These are phyloP conservation scores for Psophocarpus tetragonolobus DNA, from an alignment of 306 rosid genomes.

Conservation along the genomic window DNA sequence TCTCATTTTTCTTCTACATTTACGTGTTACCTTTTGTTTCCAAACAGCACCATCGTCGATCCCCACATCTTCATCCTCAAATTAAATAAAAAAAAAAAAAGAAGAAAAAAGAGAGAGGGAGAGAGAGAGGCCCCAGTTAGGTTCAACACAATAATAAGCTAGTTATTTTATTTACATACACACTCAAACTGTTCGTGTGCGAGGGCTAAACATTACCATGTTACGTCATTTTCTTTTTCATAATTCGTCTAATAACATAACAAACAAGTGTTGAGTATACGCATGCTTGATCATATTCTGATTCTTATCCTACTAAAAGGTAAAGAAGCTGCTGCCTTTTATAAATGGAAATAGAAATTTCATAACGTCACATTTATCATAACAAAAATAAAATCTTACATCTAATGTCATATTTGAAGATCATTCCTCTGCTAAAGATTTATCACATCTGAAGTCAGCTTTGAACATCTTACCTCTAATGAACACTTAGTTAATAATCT, in stretches of 20 bases:
- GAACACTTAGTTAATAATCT: background rate
- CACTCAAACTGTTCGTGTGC: background rate
- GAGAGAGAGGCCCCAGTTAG: background rate
- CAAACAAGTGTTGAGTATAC: background rate
- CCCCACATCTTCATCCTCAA: background rate
- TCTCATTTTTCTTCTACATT: background rate
- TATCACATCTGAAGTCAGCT: background rate
- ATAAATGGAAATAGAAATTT: background rate
- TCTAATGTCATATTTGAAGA: background rate
- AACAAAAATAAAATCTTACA: background rate
- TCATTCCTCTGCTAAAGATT: background rate
- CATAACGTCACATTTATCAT: conserved; percentile 11
- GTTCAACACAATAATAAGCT: background rate
- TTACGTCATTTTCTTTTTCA: conserved; percentile 2
- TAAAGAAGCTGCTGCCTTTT: conserved; percentile 13
- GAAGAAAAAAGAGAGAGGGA: too few relatives aligned
- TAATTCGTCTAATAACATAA: background rate
- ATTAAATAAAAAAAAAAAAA: too few relatives aligned
- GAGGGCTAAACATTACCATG: background rate
- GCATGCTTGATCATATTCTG: conserved; percentile 1
- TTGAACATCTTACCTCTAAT: background rate
- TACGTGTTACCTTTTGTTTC: background rate
- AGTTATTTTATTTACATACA: background rate
- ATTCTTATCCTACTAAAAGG: conserved; percentile 26
- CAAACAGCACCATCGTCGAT: background rate